Base-by-base conservation (phyloP, 2,329 filamentous ascomycete genomes). In the Aspergillus fijiensis region DNA sequence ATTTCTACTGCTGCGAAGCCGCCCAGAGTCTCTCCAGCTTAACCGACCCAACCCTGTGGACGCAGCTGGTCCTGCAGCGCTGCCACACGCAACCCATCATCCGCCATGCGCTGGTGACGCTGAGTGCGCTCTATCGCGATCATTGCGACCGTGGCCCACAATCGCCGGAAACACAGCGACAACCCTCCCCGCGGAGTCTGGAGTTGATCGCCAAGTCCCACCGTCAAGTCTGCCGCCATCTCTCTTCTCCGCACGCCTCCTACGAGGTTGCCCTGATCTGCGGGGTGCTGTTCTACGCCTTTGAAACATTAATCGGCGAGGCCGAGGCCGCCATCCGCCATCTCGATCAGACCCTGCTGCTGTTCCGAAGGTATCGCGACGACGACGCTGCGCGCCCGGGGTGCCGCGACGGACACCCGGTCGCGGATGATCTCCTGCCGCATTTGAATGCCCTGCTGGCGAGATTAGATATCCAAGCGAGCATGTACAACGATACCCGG, bases 221-320 rank as follows among this genome's bases (percentile, higher is more conserved):
- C 51, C 64, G 66, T 16, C 69, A 71, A 51, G 59, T 70, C 23
- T 42, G 62, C 19, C 42, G 55, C 7, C 65, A 69, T 52, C 67
- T 71, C n/a, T 45, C 56, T 4, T 61, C 63, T 0, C 50, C 56
- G 0, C 56, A 62, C 21, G 68, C 68, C 2, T 66, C 67, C 0
- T 52, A 57, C 1, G 68, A 68, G 45, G 63, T 63, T 5, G 67
- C 68, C 0, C 60, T 72, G 6, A 64, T 68, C 23, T 72, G 69
- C 57, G 69, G 69, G 50, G 45, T 69, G 1, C 62, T 72, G 2
- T 70, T 69, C 19, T 69, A 68, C 56, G 60, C 65, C 5, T 69
- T 68, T 25, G 69, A 72, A 53, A 65, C 65, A 12, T 61, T 70
- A 0, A 48, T 69, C 1, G 69, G 69, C 1, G 63, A 71, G 49